phyloP scores from a whole-genome alignment of 202 grass and related monocot genomes.

The Elaeis oleifera region DNA sequence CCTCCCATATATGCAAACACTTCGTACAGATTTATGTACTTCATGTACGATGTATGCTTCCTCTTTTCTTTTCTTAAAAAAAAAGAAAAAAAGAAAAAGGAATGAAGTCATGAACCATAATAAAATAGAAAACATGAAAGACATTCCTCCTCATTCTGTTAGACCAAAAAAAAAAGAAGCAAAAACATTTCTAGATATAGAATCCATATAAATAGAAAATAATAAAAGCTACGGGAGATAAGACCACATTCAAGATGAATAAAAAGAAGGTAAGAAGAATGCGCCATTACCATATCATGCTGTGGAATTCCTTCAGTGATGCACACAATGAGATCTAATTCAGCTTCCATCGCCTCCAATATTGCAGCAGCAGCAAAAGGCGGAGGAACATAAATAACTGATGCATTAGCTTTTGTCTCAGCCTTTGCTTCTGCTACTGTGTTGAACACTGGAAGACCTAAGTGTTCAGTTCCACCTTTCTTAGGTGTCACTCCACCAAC shows the following conservation, averaged over 20 bases:
- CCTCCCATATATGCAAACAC: too few species aligned
- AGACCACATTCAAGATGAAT: neutral
- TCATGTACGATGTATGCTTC: too few species aligned
- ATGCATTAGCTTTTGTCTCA: slow-evolving; percentile 95
- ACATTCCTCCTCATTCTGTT: too few species aligned
- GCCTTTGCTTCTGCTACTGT: slow-evolving; percentile 86
- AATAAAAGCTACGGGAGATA: neutral
- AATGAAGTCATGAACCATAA: too few species aligned
- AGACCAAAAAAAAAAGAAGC: too few species aligned
- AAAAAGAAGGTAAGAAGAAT: neutral
- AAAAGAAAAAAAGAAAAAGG: too few species aligned
- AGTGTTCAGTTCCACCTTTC: slow-evolving; percentile 98
- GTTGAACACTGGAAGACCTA: slow-evolving; percentile 90
- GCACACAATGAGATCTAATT: slow-evolving; percentile 88
- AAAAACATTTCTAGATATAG: too few species aligned
- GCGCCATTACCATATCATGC: slow-evolving; percentile 76
- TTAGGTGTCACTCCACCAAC: slow-evolving; percentile 97
- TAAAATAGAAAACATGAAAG: too few species aligned
- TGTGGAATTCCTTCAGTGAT: slow-evolving; percentile 99
- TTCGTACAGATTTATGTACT: too few species aligned
- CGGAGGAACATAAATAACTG: slow-evolving; percentile 96
- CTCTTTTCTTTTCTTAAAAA: too few species aligned
- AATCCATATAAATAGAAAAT: too few species aligned
- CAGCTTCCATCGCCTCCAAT: slow-evolving; percentile 90
- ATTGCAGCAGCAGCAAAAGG: slow-evolving; percentile 97